Evolutionary conservation across 768 basidiomycete genomes (phyloP).

Genomic region (Leccinum disarticulatum): DNA sequence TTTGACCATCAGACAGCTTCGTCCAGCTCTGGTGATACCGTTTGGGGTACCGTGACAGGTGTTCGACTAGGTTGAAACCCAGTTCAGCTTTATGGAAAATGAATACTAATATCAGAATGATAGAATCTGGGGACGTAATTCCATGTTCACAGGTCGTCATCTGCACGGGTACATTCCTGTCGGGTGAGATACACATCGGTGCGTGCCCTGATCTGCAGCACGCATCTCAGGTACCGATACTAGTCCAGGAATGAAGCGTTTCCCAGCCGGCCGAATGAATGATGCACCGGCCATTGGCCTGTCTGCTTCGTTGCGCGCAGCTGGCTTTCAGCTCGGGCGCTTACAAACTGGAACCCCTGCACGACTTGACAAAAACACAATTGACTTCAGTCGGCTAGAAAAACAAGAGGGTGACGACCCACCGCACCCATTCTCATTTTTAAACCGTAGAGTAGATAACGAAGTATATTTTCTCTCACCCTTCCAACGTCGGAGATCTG

Average conservation of each 20-base stretch:
- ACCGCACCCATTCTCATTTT: constrained; percentile 75
- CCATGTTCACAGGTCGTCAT: constrained; percentile 80
- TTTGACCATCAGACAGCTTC: constrained; percentile 47
- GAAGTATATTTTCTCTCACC: constrained; percentile 44
- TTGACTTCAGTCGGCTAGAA: constrained; percentile 62
- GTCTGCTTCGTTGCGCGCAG: constrained; percentile 68
- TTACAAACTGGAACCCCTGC: constrained; percentile 89
- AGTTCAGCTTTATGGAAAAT: background rate
- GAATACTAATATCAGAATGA: constrained; percentile 1
- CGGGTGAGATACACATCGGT: constrained; percentile 92
- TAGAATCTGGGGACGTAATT: constrained; percentile 75
- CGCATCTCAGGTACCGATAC: background rate
- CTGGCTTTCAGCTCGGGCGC: constrained; percentile 81
- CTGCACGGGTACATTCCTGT: constrained; percentile 89
- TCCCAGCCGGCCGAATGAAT: constrained; percentile 75
- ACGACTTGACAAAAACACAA: constrained; percentile 65
- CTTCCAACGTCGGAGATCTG: background rate
- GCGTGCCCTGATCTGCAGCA: constrained; percentile 4
- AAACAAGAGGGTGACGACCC: constrained; percentile 65
- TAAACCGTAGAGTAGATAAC: constrained; percentile 68
- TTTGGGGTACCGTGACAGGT: constrained; percentile 60
- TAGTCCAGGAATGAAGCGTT: constrained; percentile 58
- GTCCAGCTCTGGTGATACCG: constrained; percentile 22
- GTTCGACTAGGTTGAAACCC: constrained; percentile 58
- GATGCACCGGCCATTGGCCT: constrained; percentile 73